Evolutionary conservation across 148 eudicot genomes (phyloP).

Genomic region (Vaccinium macrocarpon): DNA sequence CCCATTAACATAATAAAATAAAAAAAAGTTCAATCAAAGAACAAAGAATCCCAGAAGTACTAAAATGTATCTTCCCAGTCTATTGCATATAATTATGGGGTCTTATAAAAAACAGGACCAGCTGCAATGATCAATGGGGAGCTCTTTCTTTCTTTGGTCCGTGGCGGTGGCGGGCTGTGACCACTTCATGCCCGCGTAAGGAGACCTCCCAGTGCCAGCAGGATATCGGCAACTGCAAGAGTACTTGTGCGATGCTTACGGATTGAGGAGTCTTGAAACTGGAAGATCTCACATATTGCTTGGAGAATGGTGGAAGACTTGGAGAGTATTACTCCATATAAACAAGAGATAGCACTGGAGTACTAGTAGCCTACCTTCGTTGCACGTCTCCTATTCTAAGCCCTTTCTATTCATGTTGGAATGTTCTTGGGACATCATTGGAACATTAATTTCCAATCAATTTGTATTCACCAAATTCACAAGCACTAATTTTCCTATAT

Average conservation of each 20-base stretch:
- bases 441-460: too few relatives aligned
- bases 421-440: too few relatives aligned
- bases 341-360: constrained; percentile 33
- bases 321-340: constrained; percentile 33
- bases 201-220: constrained; percentile 35
- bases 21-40: too few relatives aligned
- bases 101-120: background rate
- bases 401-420: too few relatives aligned
- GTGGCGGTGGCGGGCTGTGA: background rate
- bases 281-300: constrained; percentile 17
- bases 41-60: background rate
- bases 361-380: too few relatives aligned
- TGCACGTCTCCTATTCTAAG: too few relatives aligned
- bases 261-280: constrained; percentile 36
- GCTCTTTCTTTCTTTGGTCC: background rate
- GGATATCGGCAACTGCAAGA: constrained; percentile 17
- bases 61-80: too few relatives aligned
- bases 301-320: constrained; percentile 38
- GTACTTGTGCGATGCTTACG: constrained; percentile 26
- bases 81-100: too few relatives aligned
- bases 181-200: constrained; percentile 14
- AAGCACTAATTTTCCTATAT: too few relatives aligned
- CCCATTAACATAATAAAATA: too few relatives aligned
- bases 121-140: background rate
- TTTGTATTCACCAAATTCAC: too few relatives aligned